Percentiles rank a stretch among this genome's conserved stretches.
Conservation (phyloP, 2,329 filamentous ascomycete genomes). For the Ophiostoma sp. region DNA sequence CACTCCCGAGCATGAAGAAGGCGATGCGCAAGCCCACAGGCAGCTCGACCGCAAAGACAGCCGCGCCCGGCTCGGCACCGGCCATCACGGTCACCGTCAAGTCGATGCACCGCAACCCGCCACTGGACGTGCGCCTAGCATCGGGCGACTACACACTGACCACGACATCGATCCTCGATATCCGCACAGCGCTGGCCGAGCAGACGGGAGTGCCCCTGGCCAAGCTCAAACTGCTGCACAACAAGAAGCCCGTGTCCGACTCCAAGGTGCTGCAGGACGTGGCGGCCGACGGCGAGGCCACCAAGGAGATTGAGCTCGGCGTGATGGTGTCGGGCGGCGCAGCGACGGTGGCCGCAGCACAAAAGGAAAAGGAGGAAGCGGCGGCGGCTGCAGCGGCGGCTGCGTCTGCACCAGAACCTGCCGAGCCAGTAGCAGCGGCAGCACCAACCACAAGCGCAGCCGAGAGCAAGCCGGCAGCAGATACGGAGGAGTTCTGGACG, state of each 20-base stretch:
- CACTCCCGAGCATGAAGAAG: conserved; percentile 62
- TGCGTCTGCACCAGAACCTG: conserved; percentile 26
- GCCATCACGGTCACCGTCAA: conserved; percentile 59
- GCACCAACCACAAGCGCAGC: conserved; percentile 37
- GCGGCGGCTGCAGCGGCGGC: conserved; percentile 36
- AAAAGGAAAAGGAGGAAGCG: conserved; percentile 28
- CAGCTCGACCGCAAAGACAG: conserved; percentile 33
- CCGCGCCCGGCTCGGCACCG: conserved; percentile 47
- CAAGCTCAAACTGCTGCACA: conserved; percentile 79
- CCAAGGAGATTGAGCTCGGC: conserved; percentile 56
- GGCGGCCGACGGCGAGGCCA: conserved; percentile 35
- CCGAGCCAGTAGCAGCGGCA: neutral
- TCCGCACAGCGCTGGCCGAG: conserved; percentile 64
- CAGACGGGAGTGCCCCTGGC: conserved; percentile 60
- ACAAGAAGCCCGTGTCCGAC: conserved; percentile 79
- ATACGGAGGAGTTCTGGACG: conserved; percentile 73
- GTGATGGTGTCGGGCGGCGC: conserved; percentile 84
- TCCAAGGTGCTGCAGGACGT: conserved; percentile 72
- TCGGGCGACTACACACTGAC: conserved; percentile 43
- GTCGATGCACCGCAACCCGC: conserved; percentile 65
- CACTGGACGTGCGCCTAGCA: conserved; percentile 58
- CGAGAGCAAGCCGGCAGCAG: conserved; percentile 22
- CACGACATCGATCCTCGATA: conserved; percentile 68
- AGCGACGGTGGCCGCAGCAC: conserved; percentile 33
- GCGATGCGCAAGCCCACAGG: conserved; percentile 45